Evolutionary conservation across 2,329 filamentous ascomycete genomes (phyloP), one percentile per base, ranked within the genome.

Genomic region (Xylaria sp.): DNA sequence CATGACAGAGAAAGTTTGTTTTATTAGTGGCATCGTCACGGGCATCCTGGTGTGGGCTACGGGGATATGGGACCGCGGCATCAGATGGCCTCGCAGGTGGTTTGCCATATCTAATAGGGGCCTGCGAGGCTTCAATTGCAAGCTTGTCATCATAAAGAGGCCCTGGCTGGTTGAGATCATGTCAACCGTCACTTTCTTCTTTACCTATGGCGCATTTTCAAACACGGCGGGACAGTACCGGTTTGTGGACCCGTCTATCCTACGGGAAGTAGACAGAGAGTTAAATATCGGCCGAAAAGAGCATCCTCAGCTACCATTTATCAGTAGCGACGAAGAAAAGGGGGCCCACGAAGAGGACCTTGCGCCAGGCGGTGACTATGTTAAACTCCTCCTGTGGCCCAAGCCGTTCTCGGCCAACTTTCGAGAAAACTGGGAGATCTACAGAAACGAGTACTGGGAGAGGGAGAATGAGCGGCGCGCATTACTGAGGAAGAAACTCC

Each of bases 381-480:
- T 99, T 74, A 96, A 97, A 79, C 86, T 99, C 0, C 84, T 98
- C 19, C 85, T 99, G 7, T 87, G 98, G 11, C 93, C 96, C 0
- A 99, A 99, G 78, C 94, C 94, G 0, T 99, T 99, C 77, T 97
- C 93, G 5, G 91, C 96, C 0, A 93, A 93, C 55, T 99, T 99
- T 77, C 88, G 96, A 21, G 94, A 98, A 79, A 97, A 97, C 72
- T 99, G 96, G 96, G 96, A 99, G 77, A 85, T 95, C 17, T 99
- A 97, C 80, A 88, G 96, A 61, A 90, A 91, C 39, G 94, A 98
- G 69, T 99, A 98, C 81, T 99, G 96, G 96, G 95, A 98, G 75
- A 90, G 90, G 69, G 96, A 99, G 79, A 99, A 99, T 77, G 93
- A 97, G 79, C 90, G 95, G 1, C 89, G 96, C 12, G 88, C 91